A percentile compares a stretch with the other conserved stretches of the same genome.
Evolutionary conservation across 768 basidiomycete genomes (phyloP).

Genomic region (Leccinum barrowsii): DNA sequence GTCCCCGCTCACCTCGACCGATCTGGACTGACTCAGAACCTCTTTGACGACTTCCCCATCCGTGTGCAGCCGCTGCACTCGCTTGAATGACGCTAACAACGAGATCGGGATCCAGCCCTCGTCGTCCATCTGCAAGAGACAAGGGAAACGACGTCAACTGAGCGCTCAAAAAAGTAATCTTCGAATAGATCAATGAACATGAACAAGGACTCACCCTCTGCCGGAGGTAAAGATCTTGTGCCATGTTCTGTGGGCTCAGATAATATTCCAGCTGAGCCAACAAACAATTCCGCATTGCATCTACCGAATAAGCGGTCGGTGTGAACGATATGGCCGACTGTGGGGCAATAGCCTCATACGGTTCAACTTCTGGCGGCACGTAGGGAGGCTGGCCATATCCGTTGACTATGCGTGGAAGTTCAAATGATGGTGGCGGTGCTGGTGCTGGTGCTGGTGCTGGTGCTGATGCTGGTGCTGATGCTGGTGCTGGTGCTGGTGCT

Average conservation of each 20-base stretch:
- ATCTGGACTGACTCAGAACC: slow-evolving; percentile 58
- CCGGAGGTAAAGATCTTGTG: slow-evolving; percentile 80
- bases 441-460: neutral
- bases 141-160: neutral
- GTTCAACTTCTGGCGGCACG: slow-evolving; percentile 31
- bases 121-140: slow-evolving; percentile 71
- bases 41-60: slow-evolving; percentile 63
- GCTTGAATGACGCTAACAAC: slow-evolving; percentile 84
- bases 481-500: too few species aligned
- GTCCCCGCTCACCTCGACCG: slow-evolving; percentile 67
- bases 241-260: slow-evolving; percentile 85
- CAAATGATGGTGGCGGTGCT: slow-evolving; percentile 24
- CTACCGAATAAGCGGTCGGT: slow-evolving; percentile 51
- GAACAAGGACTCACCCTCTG: slow-evolving; percentile 53
- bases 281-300: slow-evolving; percentile 63
- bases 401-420: slow-evolving; percentile 25
- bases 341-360: slow-evolving; percentile 20
- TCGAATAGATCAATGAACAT: neutral
- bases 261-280: slow-evolving; percentile 91
- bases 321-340: slow-evolving; percentile 42
- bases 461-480: neutral
- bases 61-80: slow-evolving; percentile 64
- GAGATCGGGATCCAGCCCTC: slow-evolving; percentile 83
- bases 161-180: neutral
- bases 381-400: slow-evolving; percentile 32